Evolutionary conservation across 495 filamentous ascomycete genomes (phyloP).

Genomic region (Penicillium silybi): DNA sequence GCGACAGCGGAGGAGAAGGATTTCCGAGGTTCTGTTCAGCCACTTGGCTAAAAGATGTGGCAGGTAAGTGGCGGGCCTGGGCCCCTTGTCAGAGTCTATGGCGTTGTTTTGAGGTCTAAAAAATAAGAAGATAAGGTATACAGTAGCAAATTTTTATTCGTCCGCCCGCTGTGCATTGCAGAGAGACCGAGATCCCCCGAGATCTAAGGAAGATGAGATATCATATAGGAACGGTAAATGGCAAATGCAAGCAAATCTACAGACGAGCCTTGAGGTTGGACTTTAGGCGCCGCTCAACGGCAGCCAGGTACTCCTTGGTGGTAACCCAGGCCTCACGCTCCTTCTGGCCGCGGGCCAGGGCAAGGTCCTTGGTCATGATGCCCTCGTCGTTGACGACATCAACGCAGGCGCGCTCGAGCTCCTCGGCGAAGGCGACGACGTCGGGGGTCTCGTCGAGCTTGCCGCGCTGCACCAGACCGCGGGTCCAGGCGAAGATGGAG

Average conservation of each 20-base stretch:
- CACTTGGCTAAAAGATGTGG: background rate
- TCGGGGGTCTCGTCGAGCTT: constrained; percentile 86
- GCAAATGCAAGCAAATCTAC: constrained; percentile 20
- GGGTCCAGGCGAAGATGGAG: constrained; percentile 98
- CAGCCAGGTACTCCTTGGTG: constrained; percentile 81
- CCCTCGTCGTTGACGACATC: constrained; percentile 90
- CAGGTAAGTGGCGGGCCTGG: background rate
- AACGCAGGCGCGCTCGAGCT: constrained; percentile 87
- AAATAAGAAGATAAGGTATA: background rate
- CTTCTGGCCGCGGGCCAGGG: constrained; percentile 83
- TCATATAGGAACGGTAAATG: constrained; percentile 1
- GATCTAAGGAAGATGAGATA: constrained; percentile 8
- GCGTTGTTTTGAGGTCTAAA: background rate
- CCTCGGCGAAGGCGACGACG: constrained; percentile 82
- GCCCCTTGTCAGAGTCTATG: background rate
- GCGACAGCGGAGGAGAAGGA: background rate
- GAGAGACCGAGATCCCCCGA: constrained; percentile 2
- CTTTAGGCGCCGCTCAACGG: constrained; percentile 84
- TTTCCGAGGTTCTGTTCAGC: background rate
- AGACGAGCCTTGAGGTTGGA: constrained; percentile 49
- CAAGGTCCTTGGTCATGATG: constrained; percentile 98
- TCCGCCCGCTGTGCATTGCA: constrained; percentile 15
- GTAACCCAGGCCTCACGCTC: constrained; percentile 80
- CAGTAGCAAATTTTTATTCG: constrained; percentile 9
- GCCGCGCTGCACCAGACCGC: constrained; percentile 88